Evolutionary conservation across 345 rosid genomes (phyloP), one percentile per base, ranked within the genome.

Genomic region (Viola odorata): DNA sequence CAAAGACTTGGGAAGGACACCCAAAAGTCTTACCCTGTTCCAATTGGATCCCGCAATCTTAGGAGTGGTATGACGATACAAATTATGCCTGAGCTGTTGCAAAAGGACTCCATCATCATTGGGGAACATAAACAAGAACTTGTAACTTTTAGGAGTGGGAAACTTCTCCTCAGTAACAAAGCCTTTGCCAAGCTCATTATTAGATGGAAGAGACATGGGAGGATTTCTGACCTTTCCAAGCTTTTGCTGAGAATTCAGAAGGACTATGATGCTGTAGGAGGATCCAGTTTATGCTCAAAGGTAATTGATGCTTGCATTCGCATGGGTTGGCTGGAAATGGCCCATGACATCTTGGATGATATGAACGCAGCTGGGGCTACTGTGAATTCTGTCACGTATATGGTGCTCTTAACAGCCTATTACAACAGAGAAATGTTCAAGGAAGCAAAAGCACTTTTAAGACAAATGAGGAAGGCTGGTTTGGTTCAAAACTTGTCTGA

Each of bases 261-360:
- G 62, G 77, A 64, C 53, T 64, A 50, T 37, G 10, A 10, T 49
- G 55, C 67, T 4, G 50, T 49, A 0, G 74, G 68, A 45, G 68
- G 69, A 57, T 67, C 68, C 40, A 53, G 32, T 12, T 53, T 91
- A 67, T 80, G 82, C 70, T 75, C 64, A 16, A 78, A 80, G 41
- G 84, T 87, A 8, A 64, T 87, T 65, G 77, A 75, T 63, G 87
- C 88, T 55, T 85, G 83, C 76, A 73, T 89, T 68, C 64, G 12
- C 52, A 36, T 78, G 55, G 90, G 87, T 69, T 89, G 95, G 94
- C 71, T 74, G 72, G 91, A 85, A 63, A 73, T 85, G 68, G 97
- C 91, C 63, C 97, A 87, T 68, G 98, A 92, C 75, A 81, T 89
- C 68, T 78, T 89, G 76, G 96, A 92, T 72, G 94, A 85, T 73